Evolutionary conservation across 169 alveolate genomes (phyloP).

Genomic region (Eimeria brunetti): DNA sequence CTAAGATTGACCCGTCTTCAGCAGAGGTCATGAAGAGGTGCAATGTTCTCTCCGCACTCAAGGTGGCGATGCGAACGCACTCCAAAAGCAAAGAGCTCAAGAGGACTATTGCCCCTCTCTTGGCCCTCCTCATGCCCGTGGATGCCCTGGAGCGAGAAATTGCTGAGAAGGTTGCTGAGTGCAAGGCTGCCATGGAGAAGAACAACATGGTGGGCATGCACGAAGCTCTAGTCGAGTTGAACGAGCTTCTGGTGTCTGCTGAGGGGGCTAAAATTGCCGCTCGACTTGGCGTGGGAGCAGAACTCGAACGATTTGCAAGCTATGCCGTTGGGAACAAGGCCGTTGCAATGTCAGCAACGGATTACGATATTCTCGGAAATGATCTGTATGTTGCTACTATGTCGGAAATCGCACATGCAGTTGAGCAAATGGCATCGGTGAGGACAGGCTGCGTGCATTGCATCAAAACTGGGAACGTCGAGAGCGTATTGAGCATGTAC

Average conservation of each 20-base stretch:
- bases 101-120: slow-evolving; percentile 90
- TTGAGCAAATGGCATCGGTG: slow-evolving; percentile 79
- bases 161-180: slow-evolving; percentile 88
- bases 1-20: slow-evolving; percentile 85
- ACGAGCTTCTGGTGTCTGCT: slow-evolving; percentile 85
- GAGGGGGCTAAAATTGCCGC: slow-evolving; percentile 86
- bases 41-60: slow-evolving; percentile 81
- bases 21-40: slow-evolving; percentile 84
- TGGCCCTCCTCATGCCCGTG: slow-evolving; percentile 93
- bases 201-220: slow-evolving; percentile 80
- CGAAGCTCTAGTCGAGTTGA: slow-evolving; percentile 82
- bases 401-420: slow-evolving; percentile 79
- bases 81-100: slow-evolving; percentile 89
- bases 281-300: slow-evolving; percentile 66
- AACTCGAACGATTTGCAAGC: slow-evolving; percentile 38
- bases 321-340: slow-evolving; percentile 50
- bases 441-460: slow-evolving; percentile 53
- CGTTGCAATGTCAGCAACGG: slow-evolving; percentile 63
- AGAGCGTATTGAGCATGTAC: slow-evolving; percentile 63
- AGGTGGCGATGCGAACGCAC: slow-evolving; percentile 92
- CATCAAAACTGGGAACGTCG: slow-evolving; percentile 76
- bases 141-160: slow-evolving; percentile 92
- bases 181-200: slow-evolving; percentile 85
- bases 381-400: slow-evolving; percentile 78
- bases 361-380: slow-evolving; percentile 77